Evolutionary conservation across 805 yeast species (phyloP), one percentile per base, ranked within the genome.

Genomic region (Starmera amethionina): DNA sequence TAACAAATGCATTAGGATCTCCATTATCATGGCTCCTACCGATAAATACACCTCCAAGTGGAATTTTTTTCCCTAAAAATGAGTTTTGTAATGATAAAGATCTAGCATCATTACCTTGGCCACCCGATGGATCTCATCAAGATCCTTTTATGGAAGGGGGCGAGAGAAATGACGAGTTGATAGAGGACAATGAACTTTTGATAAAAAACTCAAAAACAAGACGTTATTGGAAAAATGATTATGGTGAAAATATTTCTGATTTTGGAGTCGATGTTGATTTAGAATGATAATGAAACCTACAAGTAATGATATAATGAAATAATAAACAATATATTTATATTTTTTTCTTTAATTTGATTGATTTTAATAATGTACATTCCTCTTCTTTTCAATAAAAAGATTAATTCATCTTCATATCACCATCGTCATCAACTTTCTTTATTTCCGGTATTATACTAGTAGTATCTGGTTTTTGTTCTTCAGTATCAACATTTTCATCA

Each of bases 191-290:
- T 22, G 27, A 22, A 22, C 9, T 22, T 2, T 22, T 22, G 27
- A 22, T 22, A 6, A 22, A 22, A 22, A 4, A 22, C 27, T 22
- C 27, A 52, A 49, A 53, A 10, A 56, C 79, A 30, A 64, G 60
- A 12, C 66, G 73, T 34, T 22, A 22, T 5, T 89, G 95, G 95
- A 61, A 59, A 41, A 87, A 84, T 55, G 78, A 71, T 14, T 70
- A 81, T 56, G 98, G 98, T n/a, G 97, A 90, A 52, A 72, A 72
- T 11, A 63, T 90, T 36, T 72, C 72, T 32, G 96, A 87, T 59
- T 89, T 77, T 57, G 97, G 97, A 0, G 97, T 90, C 3, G 97
- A 89, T 54, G 43, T 73, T 8, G 82, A 76, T 1, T 77, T 78
- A 3, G 88, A 79, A 14, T 12, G n/a, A 15, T 16, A 30, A 22